Evolutionary conservation across 441 rosid species (phyloP).

Genomic region (Jatropha multifida): DNA sequence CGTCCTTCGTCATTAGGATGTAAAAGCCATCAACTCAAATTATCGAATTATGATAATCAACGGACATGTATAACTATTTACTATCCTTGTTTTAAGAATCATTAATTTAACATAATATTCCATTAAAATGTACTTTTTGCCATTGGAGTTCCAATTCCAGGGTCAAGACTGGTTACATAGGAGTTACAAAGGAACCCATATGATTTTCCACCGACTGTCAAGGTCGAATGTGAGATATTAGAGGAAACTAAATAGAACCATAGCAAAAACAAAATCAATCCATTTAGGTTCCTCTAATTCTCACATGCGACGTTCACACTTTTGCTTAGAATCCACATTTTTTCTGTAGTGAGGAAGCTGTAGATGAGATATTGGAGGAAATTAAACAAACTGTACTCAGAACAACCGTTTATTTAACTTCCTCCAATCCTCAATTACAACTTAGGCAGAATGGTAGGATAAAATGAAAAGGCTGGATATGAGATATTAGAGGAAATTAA

Average conservation of each 20-base stretch:
- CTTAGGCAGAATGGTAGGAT: not conserved
- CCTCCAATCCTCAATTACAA: slow-evolving; percentile 4
- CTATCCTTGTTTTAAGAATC: no score
- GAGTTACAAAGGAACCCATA: not conserved
- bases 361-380: slow-evolving; percentile 5
- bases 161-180: no score
- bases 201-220: not conserved
- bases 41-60: no score
- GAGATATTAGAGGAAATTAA: not conserved
- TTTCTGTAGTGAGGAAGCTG: not conserved
- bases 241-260: not conserved
- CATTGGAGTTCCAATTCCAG: no score
- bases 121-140: no score
- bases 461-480: not conserved
- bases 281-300: not conserved
- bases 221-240: not conserved
- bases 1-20: no score
- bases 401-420: not conserved
- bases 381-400: not conserved
- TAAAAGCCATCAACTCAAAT: no score
- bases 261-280: not conserved
- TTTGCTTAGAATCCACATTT: not conserved
- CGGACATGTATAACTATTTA: no score
- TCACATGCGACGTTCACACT: not conserved
- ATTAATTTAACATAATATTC: no score